A percentile compares a stretch with the other conserved stretches of the same genome.
phyloP scores from a whole-genome alignment of 768 basidiomycete genomes.

The Leccinum subgranulosum region DNA sequence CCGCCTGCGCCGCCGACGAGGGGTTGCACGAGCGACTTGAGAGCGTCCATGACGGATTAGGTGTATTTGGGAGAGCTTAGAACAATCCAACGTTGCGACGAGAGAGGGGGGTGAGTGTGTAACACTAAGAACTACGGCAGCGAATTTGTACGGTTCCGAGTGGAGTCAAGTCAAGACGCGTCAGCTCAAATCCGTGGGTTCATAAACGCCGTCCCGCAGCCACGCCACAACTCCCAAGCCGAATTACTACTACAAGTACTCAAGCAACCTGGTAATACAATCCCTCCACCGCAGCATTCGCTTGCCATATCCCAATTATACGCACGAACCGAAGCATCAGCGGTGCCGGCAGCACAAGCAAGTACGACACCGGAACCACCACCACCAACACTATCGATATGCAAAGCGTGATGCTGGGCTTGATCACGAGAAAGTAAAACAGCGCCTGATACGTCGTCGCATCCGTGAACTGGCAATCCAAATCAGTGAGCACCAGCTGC shows the following conservation, averaged over 20 bases:
- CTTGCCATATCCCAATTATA: slow-evolving; percentile 77
- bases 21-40: slow-evolving; percentile 79
- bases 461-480: slow-evolving; percentile 62
- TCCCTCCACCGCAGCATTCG: slow-evolving; percentile 78
- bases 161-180: slow-evolving; percentile 37
- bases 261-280: slow-evolving; percentile 40
- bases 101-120: slow-evolving; percentile 14
- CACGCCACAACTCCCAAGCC: slow-evolving; percentile 31
- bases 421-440: slow-evolving; percentile 87
- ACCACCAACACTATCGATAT: slow-evolving; percentile 54
- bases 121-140: slow-evolving; percentile 9
- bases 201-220: slow-evolving; percentile 17
- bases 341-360: slow-evolving; percentile 66
- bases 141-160: slow-evolving; percentile 4
- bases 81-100: slow-evolving; percentile 39
- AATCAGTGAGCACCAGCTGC: slow-evolving; percentile 5
- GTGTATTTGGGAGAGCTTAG: slow-evolving; percentile 20
- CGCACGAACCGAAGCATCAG: slow-evolving; percentile 62
- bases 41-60: slow-evolving; percentile 59
- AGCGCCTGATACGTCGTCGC: slow-evolving; percentile 80
- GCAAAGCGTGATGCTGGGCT: slow-evolving; percentile 73
- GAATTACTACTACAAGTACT: slow-evolving; percentile 2
- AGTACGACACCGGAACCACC: slow-evolving; percentile 54
- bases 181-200: slow-evolving; percentile 29
- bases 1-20: slow-evolving; percentile 72